Conservation (phyloP, 176 grass and related monocot genomes). For the Miscanthus lutarioriparius region DNA sequence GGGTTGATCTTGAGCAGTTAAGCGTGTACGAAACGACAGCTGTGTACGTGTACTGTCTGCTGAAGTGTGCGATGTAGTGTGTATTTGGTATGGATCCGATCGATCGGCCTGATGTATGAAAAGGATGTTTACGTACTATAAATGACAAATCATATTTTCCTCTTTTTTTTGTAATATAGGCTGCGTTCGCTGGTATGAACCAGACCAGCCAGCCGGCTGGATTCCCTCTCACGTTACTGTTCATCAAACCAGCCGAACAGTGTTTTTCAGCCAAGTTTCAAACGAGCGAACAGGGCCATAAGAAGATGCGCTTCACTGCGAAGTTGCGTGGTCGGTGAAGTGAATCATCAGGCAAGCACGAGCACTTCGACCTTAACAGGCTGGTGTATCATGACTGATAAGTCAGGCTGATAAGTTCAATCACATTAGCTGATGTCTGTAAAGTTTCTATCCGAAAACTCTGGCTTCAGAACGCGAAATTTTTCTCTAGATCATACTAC, state of each 20-base stretch:
- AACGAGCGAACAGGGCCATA: too few species aligned
- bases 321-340: background rate
- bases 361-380: background rate
- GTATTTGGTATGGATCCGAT: conserved; percentile 36
- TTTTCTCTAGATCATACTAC: too few species aligned
- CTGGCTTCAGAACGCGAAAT: too few species aligned
- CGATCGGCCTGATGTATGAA: conserved; percentile 31
- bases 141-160: conserved; percentile 35
- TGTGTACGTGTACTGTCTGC: conserved; percentile 21
- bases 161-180: background rate
- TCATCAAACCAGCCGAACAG: too few species aligned
- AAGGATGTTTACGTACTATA: conserved; percentile 22
- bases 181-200: too few species aligned
- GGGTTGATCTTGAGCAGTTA: background rate
- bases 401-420: too few species aligned
- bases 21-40: conserved; percentile 29
- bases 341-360: background rate
- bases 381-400: too few species aligned
- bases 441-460: too few species aligned
- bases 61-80: background rate
- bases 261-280: too few species aligned
- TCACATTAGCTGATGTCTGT: too few species aligned
- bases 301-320: background rate
- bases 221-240: too few species aligned
- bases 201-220: too few species aligned